Evolutionary conservation across 192 early-diverging fungal genomes (phyloP), one percentile per base, ranked within the genome.

Genomic region (Coemansia sp.): DNA sequence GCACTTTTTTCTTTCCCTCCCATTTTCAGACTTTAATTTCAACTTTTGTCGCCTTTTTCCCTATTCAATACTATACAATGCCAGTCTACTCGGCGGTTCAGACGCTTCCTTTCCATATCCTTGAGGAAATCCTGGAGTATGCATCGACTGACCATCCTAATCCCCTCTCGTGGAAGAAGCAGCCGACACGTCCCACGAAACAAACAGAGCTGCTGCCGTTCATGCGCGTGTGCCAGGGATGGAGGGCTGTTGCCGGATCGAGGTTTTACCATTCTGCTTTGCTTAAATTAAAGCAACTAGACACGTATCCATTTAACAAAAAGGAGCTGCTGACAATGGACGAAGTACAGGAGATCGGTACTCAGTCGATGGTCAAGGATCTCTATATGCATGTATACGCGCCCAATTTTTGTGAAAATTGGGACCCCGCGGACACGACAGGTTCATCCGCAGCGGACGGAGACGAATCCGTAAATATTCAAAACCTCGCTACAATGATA

Each of bases 181-280:
- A 31, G 6, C 21, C 33, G 14, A 9, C 25, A 6, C 19, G 40
- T 22, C 61, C 55, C 16, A 27, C 49, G 28, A 44, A 16, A 6
- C 14, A 54, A 27, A 30, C n/a, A 6, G 32, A 44, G 44, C 40
- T 62, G 2, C 46, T 53, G 1, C 58, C 70, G 4, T 33, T 67
- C 2, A 51, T 61, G 23, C 27, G 38, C 18, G 50, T 59, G 16
- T 57, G 64, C 51, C 54, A 48, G 16, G n/a, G 42, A 4, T 60
- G 64, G 70, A 52, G 65, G n/a, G 12, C n/a, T 1, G 49, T 58
- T 12, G 55, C 46, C 24, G 64, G 57, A 19, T 35, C 64, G n/a
- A 33, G 54, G 21, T 62, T 62, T 33, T 73, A 73, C 45, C 51
- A 46, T 29, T 22, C 32, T 10, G 56, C 68, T 9, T 21, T 25